Percentiles rank a stretch among this genome's conserved stretches.
Conservation (phyloP, 148 eudicot species). For the Diospyros kaki region DNA sequence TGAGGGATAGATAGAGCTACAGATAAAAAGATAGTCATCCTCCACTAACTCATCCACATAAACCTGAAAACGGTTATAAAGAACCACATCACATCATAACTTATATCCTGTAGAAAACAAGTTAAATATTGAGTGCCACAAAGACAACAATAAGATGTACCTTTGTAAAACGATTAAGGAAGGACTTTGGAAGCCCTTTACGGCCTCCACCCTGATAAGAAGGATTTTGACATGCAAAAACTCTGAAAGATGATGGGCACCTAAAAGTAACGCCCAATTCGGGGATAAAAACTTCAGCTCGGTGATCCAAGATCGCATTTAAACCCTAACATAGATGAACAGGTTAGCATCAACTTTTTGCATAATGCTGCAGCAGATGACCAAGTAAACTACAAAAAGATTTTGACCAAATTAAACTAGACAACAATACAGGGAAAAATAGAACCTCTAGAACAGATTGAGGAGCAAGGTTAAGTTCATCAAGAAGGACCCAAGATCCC, state of each 20-base stretch:
- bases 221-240: conserved; percentile 98
- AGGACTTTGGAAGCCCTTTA: conserved; percentile 97
- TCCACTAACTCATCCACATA: conserved; percentile 87
- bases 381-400: not conserved
- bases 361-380: not conserved
- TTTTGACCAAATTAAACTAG: not conserved
- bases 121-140: not conserved
- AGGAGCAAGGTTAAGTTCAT: conserved; percentile 96
- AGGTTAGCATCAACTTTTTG: not conserved
- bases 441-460: conserved; percentile 95
- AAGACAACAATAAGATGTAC: conserved; percentile 25
- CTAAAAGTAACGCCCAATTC: conserved; percentile 82
- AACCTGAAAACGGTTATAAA: conserved; percentile 49
- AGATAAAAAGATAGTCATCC: conserved; percentile 72
- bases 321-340: conserved; percentile 49
- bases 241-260: conserved; percentile 86
- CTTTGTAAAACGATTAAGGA: conserved; percentile 93
- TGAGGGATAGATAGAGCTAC: conserved; percentile 64
- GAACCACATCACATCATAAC: not conserved
- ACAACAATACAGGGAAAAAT: not conserved
- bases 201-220: conserved; percentile 94
- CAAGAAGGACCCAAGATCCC: conserved; percentile 95
- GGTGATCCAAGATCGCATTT: conserved; percentile 93
- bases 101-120: not conserved
- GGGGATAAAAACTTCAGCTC: conserved; percentile 97